phyloP scores from a whole-genome alignment of 768 basidiomycete genomes.

The Pleurotus cornucopiae region DNA sequence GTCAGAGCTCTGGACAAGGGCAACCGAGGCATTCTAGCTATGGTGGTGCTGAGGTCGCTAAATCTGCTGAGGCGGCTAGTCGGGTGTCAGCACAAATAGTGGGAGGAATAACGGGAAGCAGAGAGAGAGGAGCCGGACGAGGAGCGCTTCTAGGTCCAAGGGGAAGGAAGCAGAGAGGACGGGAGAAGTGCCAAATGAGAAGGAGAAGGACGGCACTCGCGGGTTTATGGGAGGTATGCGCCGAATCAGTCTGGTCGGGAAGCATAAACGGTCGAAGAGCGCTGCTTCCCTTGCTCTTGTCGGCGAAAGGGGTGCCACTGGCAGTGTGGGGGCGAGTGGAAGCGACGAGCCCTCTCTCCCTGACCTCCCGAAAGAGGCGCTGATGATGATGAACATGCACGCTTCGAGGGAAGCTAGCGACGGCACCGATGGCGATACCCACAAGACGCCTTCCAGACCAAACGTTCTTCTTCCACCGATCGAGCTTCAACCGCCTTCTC shows the following conservation, averaged over 20 bases:
- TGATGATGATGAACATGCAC: slow-evolving; percentile 7
- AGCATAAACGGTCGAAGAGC: slow-evolving; percentile 60
- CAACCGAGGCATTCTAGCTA: slow-evolving; percentile 20
- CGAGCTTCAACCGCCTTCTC: slow-evolving; percentile 52
- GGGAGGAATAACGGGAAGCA: slow-evolving; percentile 8
- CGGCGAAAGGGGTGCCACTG: slow-evolving; percentile 3
- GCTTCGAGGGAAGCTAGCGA: slow-evolving; percentile 7
- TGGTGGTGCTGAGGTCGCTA: slow-evolving; percentile 19
- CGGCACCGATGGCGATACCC: not conserved
- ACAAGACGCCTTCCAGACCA: slow-evolving; percentile 2
- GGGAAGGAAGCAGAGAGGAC: slow-evolving; percentile 12
- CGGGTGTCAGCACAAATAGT: not conserved
- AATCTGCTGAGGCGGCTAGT: not conserved
- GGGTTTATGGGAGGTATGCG: slow-evolving; percentile 62
- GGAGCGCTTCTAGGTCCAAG: slow-evolving; percentile 11
- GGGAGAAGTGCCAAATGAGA: not conserved
- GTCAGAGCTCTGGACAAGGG: not conserved
- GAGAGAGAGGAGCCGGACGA: slow-evolving; percentile 13
- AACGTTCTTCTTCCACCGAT: slow-evolving; percentile 42
- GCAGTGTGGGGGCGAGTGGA: not conserved
- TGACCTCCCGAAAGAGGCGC: not conserved
- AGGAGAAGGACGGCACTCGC: slow-evolving; percentile 29
- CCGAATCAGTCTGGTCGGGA: slow-evolving; percentile 54
- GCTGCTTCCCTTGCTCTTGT: slow-evolving; percentile 30
- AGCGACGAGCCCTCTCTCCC: not conserved